Evolutionary conservation across 2,329 filamentous ascomycete species (phyloP), one percentile per base, ranked within the genome.

Genomic region (Fusarium concolor): DNA sequence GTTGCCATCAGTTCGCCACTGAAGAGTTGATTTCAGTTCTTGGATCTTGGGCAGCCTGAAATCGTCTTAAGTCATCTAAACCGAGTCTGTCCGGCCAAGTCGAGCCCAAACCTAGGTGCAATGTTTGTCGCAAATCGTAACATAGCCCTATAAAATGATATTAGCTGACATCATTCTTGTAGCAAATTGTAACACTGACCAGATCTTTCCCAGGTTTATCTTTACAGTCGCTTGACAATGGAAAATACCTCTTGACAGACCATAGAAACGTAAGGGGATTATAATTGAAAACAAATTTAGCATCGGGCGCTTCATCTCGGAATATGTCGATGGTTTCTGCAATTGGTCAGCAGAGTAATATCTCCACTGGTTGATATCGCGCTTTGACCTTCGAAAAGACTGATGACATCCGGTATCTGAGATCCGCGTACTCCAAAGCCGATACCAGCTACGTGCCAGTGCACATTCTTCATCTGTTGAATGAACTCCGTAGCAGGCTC

Each of bases 371-470:
- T 7, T 10, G 26, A 26, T 26, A 26, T 9, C 26, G 5, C 5
- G 0, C 3, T 5, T 3, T 11, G 4, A 39, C 60, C 60, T 56
- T 63, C 57, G 0, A 63, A 62, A 2, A 63, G 50, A 1, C 15
- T 46, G 10, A 63, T 56, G 2, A 63, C 60, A 0, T 56, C 60
- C 2, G 33, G 20, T 2, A 56, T 62, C 3, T 56, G 26, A 1
- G 57, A 63, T 3, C 60, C 60, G 2, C 60, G 15, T 3, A 63
- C 49, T 1, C 60, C 60, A 10, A 62, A 63, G 2, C 60, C 60
- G 2, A 63, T 14, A 2, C 57, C 60, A 0, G 60, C 60, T 0
- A 52, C 60, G 12, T 63, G 33, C 57, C 57, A 63, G 11, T 56
- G 20, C 0, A 37, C 14, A 2, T n/a, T 38, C 12, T 63, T 50